Evolutionary conservation across 1,139 yeast genomes (phyloP).

Genomic region (Diutina pseudorugosa): DNA sequence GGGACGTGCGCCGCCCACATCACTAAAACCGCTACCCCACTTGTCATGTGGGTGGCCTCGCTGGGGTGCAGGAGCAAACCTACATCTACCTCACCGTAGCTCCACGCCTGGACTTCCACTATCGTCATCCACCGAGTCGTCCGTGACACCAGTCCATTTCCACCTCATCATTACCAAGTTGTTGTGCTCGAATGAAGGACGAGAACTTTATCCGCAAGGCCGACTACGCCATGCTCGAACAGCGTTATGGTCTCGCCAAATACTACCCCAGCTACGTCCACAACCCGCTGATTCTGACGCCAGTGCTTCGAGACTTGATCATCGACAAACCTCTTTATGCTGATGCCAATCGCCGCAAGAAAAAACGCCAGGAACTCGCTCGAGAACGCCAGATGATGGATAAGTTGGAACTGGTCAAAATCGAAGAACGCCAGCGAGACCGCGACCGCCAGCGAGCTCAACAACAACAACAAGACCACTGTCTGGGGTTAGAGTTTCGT

Average conservation of each 20-base stretch:
- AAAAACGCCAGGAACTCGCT: neutral
- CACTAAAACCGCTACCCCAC: neutral
- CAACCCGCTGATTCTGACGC: constrained; percentile 26
- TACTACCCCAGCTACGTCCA: constrained; percentile 31
- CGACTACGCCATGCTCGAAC: constrained; percentile 27
- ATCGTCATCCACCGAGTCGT: no score
- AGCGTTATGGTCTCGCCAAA: constrained; percentile 22
- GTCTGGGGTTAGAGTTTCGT: neutral
- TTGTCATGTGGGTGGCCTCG: neutral
- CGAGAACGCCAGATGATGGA: neutral
- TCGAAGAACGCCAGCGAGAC: neutral
- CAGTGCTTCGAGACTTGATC: constrained; percentile 23
- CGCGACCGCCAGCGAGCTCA: neutral
- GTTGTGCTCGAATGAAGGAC: constrained; percentile 9
- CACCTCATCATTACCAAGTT: no score
- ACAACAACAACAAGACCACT: neutral
- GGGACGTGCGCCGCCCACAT: neutral
- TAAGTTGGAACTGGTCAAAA: neutral
- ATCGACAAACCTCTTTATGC: constrained; percentile 29
- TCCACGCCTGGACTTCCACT: no score
- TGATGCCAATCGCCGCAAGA: constrained; percentile 5
- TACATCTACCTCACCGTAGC: neutral
- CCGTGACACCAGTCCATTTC: no score
- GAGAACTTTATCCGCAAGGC: constrained; percentile 14
- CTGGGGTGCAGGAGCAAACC: neutral